Base-by-base conservation (phyloP, 768 basidiomycete species). In the Boletales sp. region DNA sequence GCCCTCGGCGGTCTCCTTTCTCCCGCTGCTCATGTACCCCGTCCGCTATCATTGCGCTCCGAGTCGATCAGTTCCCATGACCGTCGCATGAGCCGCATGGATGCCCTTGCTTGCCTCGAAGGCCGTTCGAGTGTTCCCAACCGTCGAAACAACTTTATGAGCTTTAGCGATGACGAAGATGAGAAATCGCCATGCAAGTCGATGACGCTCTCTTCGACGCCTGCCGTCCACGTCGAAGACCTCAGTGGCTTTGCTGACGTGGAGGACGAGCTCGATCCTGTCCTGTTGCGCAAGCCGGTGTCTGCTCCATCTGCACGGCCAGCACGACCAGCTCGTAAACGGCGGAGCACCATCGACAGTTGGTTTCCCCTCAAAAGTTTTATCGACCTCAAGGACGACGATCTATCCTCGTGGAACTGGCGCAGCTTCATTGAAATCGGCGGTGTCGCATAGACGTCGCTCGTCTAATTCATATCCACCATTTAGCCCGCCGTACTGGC, bases 71-170 rank as follows among this genome's bases (percentile, higher is more conserved):
- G 75, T 4, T 77, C 81, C 1, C 67, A 69, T 49, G 73, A 71
- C 3, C 75, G 78, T 14, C 66, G 65, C 37, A 64, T 65, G 48
- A 80, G 82, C 59, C 77, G 81, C 21, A 77, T 77, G 37, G 75
- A 79, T 19, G 85, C 86, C 0, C 78, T 87, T 8, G 84, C 83
- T 0, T 72, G 77, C 24, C 76, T 87, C 21, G 86, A 87, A 55
- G 85, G 85, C 14, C 76, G 77, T 30, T 65, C 62, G 1, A 53
- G 60, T 29, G 57, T 52, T 6, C 62, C 51, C 29, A 50, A 54
- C 49, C 64, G 63, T 13, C 64, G 69, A 43, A 59, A 64, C 27
- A 84, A 84, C 62, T 86, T 86, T 56, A 86, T 85, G 80, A 81
- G 72, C 69, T 78, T 84, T 75, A 77, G 72, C 45, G 84, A 86